A percentile compares a stretch with the other conserved stretches of the same genome.
phyloP scores from a whole-genome alignment of 2,329 filamentous ascomycete genomes.

The Arthrocladium fulminans region DNA sequence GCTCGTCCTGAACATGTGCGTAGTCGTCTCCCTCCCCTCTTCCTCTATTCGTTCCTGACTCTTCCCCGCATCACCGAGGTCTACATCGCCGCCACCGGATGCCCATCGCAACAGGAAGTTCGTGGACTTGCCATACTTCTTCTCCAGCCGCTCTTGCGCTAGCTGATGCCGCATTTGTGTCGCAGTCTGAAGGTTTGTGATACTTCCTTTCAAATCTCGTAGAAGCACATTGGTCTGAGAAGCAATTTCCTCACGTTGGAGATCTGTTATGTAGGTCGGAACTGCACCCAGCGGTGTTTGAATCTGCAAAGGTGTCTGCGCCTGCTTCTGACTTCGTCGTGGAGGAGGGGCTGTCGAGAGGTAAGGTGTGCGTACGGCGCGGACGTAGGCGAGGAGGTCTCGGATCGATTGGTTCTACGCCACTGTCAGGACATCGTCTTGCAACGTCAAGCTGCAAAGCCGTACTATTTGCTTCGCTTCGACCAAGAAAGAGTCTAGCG shows the following conservation, averaged over 20 bases:
- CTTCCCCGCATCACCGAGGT: conserved; percentile 41
- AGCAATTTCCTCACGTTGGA: conserved; percentile 78
- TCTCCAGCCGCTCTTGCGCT: conserved; percentile 58
- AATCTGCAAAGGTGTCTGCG: conserved; percentile 33
- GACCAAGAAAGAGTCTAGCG: conserved; percentile 76
- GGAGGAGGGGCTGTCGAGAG: conserved; percentile 62
- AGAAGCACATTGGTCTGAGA: conserved; percentile 77
- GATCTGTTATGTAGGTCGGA: conserved; percentile 60
- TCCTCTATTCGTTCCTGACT: conserved; percentile 60
- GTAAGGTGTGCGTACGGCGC: conserved; percentile 78
- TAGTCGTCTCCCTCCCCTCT: conserved; percentile 59
- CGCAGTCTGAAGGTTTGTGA: conserved; percentile 69
- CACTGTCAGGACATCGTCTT: conserved; percentile 18
- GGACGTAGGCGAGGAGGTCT: conserved; percentile 70
- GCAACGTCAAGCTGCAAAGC: neutral
- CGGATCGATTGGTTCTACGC: conserved; percentile 72
- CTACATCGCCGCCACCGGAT: conserved; percentile 36
- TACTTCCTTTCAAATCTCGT: conserved; percentile 73
- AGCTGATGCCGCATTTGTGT: conserved; percentile 75
- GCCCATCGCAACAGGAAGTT: conserved; percentile 59
- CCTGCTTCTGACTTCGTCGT: conserved; percentile 26
- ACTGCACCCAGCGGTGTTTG: conserved; percentile 6
- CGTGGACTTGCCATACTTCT: conserved; percentile 54
- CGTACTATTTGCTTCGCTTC: conserved; percentile 87
- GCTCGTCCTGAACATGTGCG: conserved; percentile 66